phyloP scores from a whole-genome alignment of 352 stramenopile genomes.

The Phytophthora kernoviae region DNA sequence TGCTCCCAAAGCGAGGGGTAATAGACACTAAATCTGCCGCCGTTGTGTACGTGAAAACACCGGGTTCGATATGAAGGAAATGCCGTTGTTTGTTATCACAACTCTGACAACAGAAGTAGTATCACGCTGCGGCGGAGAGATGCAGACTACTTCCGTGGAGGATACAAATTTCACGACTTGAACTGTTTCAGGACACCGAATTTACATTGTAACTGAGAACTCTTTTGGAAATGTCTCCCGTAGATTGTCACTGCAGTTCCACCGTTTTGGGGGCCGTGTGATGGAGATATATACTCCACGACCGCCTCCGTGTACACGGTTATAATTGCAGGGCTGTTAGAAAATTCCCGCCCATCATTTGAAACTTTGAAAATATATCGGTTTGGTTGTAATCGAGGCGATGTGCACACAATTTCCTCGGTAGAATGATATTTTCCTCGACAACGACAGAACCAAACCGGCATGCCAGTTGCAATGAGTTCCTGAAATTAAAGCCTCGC shows the following conservation, averaged over 20 bases:
- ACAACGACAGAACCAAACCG: slow-evolving; percentile 76
- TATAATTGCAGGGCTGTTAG: slow-evolving; percentile 61
- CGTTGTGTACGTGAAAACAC: slow-evolving; percentile 85
- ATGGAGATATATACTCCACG: slow-evolving; percentile 70
- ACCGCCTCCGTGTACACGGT: slow-evolving; percentile 78
- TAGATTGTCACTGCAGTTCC: slow-evolving; percentile 86
- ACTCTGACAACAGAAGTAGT: slow-evolving; percentile 46
- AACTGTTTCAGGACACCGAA: slow-evolving; percentile 67
- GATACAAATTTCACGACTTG: slow-evolving; percentile 74
- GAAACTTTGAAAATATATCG: slow-evolving; percentile 78
- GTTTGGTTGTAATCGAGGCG: slow-evolving; percentile 59
- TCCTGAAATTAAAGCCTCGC: slow-evolving; percentile 73
- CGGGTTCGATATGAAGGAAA: slow-evolving; percentile 57
- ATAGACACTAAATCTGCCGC: slow-evolving; percentile 56
- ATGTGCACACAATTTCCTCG: slow-evolving; percentile 56
- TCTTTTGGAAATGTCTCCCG: slow-evolving; percentile 80
- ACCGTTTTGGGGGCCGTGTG: slow-evolving; percentile 70
- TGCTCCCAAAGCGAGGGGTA: slow-evolving; percentile 51
- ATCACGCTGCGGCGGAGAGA: slow-evolving; percentile 57
- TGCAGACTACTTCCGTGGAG: slow-evolving; percentile 70
- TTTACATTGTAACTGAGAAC: slow-evolving; percentile 58
- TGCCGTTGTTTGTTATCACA: slow-evolving; percentile 75
- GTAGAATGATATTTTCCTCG: slow-evolving; percentile 53
- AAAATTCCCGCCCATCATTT: slow-evolving; percentile 72
- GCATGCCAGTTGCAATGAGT: slow-evolving; percentile 76